Evolutionary conservation across 192 early-diverging fungal species (phyloP), one percentile per base, ranked within the genome.

Genomic region (Gamsiella multidivaricata): DNA sequence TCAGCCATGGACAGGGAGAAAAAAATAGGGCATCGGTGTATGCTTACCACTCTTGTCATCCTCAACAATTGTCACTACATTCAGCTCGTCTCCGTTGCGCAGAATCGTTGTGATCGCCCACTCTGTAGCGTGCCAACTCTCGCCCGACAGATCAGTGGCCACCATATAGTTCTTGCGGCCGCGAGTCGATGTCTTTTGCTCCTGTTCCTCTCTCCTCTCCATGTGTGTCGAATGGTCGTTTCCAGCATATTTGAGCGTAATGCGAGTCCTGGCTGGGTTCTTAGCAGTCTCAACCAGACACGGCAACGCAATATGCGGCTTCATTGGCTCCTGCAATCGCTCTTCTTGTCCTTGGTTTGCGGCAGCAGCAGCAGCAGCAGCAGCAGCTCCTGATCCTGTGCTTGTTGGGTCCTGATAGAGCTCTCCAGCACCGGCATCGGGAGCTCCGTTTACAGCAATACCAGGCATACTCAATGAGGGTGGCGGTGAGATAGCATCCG

Each of bases 71-170:
- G 83, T 81, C 0, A 80, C 76, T 1, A 87, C 65, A 47, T 84
- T 82, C 42, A 87, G 22, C 28, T 82, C 81, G 36, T 87, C 83
- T 11, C 81, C 80, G 42, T 81, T 82, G 41, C 83, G 79, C 39
- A 87, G 68, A 32, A 87, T 80, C 0, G 85, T 84, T 7, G 79
- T 80, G 51, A 81, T 81, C 0, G 83, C 69, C 85, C 85, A 87
- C 42, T 87, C 83, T 17, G 84, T 81, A 3, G 85, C 85, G 54
- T 84, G 82, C 56, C 84, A 74, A 62, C 83, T 83, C 61, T 84
- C 85, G 26, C 81, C 71, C 36, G 81, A 83, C 29, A 87, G 81
- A 76, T 87, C 85, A 2, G 81, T 83, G 6, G 82, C 82, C 2
- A 84, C 81, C 52, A 87, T 74, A 23, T 84, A 87, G 20, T 78